These are phyloP conservation scores for Hysterium pulicare DNA, from an alignment of 2,329 filamentous ascomycete species.

Conservation along the genomic window DNA sequence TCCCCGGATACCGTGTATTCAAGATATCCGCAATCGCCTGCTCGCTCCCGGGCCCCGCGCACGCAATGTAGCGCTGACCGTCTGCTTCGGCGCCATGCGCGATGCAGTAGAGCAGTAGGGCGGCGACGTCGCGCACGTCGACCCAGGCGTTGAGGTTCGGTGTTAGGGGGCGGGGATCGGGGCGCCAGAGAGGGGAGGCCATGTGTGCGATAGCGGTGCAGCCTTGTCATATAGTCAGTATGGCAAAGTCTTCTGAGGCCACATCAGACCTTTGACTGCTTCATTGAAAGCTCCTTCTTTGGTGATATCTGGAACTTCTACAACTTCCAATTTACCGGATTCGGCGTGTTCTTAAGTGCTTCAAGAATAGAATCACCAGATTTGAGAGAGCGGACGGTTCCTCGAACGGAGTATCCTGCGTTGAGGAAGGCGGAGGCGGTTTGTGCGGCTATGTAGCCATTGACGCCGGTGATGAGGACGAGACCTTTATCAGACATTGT, in stretches of 20 bases:
- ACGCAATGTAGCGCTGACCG: conserved; percentile 43
- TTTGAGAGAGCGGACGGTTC: conserved; percentile 23
- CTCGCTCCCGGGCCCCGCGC: conserved; percentile 25
- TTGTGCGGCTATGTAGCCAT: conserved; percentile 25
- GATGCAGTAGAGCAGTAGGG: conserved; percentile 37
- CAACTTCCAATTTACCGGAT: conserved; percentile 16
- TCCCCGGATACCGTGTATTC: conserved; percentile 33
- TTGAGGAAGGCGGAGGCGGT: conserved; percentile 24
- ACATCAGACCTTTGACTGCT: conserved; percentile 20
- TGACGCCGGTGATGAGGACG: conserved; percentile 25
- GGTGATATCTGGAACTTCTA: conserved; percentile 27
- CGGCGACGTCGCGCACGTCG: conserved; percentile 47
- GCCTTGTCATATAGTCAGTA: conserved; percentile 4
- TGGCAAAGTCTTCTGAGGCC: no score
- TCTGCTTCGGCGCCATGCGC: conserved; percentile 36
- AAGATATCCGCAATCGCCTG: conserved; percentile 46
- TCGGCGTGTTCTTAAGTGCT: conserved; percentile 16
- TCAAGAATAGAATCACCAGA: conserved; percentile 15
- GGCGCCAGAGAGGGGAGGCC: conserved; percentile 18
- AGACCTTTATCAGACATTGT: no score
- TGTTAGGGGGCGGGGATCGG: conserved; percentile 17
- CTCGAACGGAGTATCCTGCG: conserved; percentile 26
- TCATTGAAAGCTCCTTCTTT: conserved; percentile 24
- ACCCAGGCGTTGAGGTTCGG: conserved; percentile 31
- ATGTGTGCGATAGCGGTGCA: conserved; percentile 21